phyloP scores from a whole-genome alignment of 768 basidiomycete genomes.

The Suillus lakei region DNA sequence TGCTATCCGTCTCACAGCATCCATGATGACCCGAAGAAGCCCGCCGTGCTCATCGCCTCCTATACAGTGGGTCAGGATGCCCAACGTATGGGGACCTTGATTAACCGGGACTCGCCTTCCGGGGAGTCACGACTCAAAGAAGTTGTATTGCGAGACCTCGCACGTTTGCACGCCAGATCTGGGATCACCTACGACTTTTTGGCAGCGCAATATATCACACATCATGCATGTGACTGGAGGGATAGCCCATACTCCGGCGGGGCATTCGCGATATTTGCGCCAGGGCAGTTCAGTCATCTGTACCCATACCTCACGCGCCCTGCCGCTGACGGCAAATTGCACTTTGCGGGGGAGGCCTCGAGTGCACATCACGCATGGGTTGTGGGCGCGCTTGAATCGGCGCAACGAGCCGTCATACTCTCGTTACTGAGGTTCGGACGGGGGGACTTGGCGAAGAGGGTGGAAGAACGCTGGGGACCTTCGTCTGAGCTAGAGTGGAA shows the following conservation, averaged over 20 bases:
- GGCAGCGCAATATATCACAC: background rate
- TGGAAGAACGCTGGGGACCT: slow-evolving; percentile 6
- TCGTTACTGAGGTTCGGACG: slow-evolving; percentile 4
- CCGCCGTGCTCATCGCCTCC: background rate
- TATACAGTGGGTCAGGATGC: slow-evolving; percentile 2
- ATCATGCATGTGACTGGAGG: background rate
- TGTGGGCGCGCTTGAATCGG: slow-evolving; percentile 1
- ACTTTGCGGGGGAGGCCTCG: slow-evolving; percentile 5
- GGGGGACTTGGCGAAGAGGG: slow-evolving; percentile 3
- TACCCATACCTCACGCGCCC: slow-evolving; percentile 1
- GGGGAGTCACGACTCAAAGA: slow-evolving; percentile 1
- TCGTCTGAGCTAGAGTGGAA: slow-evolving; percentile 1
- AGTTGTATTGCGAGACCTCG: background rate
- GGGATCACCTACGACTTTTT: slow-evolving; percentile 4
- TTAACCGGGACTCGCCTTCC: background rate
- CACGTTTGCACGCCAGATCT: background rate
- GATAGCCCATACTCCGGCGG: background rate
- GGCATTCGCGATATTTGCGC: background rate
- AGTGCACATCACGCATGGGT: slow-evolving; percentile 4
- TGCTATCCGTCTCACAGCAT: background rate
- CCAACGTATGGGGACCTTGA: background rate
- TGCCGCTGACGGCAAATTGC: background rate
- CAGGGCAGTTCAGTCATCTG: slow-evolving; percentile 1
- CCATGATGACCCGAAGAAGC: background rate
- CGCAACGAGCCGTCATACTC: slow-evolving; percentile 5